Evolutionary conservation across 352 stramenopile species (phyloP).

Genomic region (Thalassiosira mediterranea): DNA sequence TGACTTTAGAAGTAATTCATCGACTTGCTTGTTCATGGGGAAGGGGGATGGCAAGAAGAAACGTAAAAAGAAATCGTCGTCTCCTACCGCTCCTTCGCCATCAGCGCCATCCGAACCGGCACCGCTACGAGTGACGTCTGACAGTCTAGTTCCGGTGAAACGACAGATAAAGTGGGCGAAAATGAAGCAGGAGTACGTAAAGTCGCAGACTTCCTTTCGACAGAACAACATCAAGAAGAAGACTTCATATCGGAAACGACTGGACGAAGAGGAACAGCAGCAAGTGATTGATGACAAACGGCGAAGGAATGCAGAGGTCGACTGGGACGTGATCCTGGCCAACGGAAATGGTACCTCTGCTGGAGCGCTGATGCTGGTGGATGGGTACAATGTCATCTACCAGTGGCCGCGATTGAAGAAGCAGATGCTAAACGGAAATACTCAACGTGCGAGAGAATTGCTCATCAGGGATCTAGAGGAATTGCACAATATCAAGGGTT

Average conservation of each 20-base stretch:
- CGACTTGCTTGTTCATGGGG: too few species aligned
- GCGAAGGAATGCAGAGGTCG: slow-evolving; percentile 59
- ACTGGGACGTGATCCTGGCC: slow-evolving; percentile 82
- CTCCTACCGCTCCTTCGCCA: slow-evolving; percentile 1
- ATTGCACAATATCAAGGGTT: slow-evolving; percentile 69
- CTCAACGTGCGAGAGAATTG: slow-evolving; percentile 56
- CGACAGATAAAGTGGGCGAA: slow-evolving; percentile 72
- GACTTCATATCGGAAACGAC: slow-evolving; percentile 64
- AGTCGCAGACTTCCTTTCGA: slow-evolving; percentile 51
- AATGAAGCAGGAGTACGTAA: slow-evolving; percentile 38
- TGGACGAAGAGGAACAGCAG: slow-evolving; percentile 71
- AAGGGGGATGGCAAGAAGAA: slow-evolving; percentile 79
- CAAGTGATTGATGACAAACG: slow-evolving; percentile 56
- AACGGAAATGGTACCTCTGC: slow-evolving; percentile 55
- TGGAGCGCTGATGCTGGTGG: slow-evolving; percentile 70
- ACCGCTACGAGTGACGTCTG: slow-evolving; percentile 62
- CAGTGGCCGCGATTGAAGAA: slow-evolving; percentile 82
- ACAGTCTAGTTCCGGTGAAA: slow-evolving; percentile 77
- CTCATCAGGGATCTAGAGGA: slow-evolving; percentile 78
- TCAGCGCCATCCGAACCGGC: slow-evolving; percentile 5
- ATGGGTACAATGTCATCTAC: slow-evolving; percentile 83
- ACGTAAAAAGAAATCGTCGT: slow-evolving; percentile 61
- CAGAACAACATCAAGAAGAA: slow-evolving; percentile 45
- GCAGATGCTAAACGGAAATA: slow-evolving; percentile 73
- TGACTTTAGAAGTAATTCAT: too few species aligned